These are phyloP conservation scores for Capsicum pubescens DNA, from an alignment of 257 asterid genomes.

Conservation along the genomic window DNA sequence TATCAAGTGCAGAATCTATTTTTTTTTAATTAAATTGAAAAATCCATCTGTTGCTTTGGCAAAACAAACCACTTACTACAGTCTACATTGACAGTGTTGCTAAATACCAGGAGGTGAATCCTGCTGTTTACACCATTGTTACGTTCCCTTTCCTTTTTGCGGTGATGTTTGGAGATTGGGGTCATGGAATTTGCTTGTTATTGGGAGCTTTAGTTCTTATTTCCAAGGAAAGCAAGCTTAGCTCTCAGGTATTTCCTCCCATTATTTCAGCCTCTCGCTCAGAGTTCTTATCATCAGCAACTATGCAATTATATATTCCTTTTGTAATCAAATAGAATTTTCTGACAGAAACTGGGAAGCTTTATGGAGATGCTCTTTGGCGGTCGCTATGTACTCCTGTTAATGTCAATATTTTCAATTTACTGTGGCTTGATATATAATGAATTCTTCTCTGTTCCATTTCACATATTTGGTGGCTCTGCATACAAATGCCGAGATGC, in stretches of 20 bases:
- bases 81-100: conserved; percentile 69
- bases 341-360: conserved; percentile 93
- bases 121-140: conserved; percentile 90
- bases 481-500: conserved; percentile 91
- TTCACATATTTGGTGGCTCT: conserved; percentile 93
- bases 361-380: conserved; percentile 99
- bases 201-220: conserved; percentile 83
- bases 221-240: conserved; percentile 71
- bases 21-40: not conserved
- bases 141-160: conserved; percentile 99
- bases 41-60: conserved; percentile 21
- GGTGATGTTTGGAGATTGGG: conserved; percentile 99
- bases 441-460: conserved; percentile 96
- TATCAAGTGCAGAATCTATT: not conserved
- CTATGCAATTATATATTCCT: conserved; percentile 15
- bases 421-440: conserved; percentile 98
- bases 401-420: conserved; percentile 93
- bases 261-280: conserved; percentile 22
- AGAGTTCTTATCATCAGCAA: conserved; percentile 18
- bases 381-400: conserved; percentile 90
- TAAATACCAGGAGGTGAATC: conserved; percentile 95
- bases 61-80: conserved; percentile 17
- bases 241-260: conserved; percentile 76
- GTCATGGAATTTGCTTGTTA: conserved; percentile 93
- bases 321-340: conserved; percentile 24